Conservation (phyloP, 345 rosid species). For the Turritis glabra region DNA sequence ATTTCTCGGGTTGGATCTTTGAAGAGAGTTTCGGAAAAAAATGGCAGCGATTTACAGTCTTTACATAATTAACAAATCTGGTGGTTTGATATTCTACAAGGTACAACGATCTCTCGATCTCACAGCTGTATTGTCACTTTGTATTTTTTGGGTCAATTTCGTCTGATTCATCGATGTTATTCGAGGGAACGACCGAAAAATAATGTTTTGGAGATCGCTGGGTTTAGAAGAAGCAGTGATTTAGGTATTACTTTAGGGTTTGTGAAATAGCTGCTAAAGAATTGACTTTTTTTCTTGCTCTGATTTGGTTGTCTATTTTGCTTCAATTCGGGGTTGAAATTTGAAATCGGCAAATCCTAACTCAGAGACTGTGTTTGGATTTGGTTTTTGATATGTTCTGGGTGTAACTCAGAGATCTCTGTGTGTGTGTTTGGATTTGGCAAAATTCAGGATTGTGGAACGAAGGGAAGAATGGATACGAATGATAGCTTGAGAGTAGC, state of each 20-base stretch:
- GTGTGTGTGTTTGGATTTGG: conserved; percentile 11
- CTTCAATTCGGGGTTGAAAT: background rate
- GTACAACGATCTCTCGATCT: conserved; percentile 40
- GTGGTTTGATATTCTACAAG: conserved; percentile 86
- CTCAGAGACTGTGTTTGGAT: background rate
- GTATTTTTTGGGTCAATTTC: no score
- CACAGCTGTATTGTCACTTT: background rate
- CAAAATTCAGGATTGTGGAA: conserved; percentile 75
- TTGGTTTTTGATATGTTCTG: background rate
- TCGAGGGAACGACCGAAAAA: background rate
- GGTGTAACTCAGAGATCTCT: no score
- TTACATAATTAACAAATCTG: conserved; percentile 87
- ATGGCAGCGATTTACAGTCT: conserved; percentile 87
- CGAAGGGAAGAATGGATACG: conserved; percentile 93
- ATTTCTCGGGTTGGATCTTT: conserved; percentile 25
- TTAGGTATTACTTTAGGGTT: background rate
- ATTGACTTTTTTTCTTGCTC: background rate
- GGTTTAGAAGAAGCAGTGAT: conserved; percentile 2
- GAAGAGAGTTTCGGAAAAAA: background rate
- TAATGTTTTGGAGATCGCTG: background rate
- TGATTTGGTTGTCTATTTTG: background rate
- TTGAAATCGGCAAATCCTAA: background rate
- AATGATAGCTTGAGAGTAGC: conserved; percentile 98
- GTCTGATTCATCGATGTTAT: background rate
- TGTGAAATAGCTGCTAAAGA: conserved; percentile 18